A percentile compares a stretch with the other conserved stretches of the same genome.
phyloP scores from a whole-genome alignment of 768 basidiomycete genomes.

The Tricholoma sp. region DNA sequence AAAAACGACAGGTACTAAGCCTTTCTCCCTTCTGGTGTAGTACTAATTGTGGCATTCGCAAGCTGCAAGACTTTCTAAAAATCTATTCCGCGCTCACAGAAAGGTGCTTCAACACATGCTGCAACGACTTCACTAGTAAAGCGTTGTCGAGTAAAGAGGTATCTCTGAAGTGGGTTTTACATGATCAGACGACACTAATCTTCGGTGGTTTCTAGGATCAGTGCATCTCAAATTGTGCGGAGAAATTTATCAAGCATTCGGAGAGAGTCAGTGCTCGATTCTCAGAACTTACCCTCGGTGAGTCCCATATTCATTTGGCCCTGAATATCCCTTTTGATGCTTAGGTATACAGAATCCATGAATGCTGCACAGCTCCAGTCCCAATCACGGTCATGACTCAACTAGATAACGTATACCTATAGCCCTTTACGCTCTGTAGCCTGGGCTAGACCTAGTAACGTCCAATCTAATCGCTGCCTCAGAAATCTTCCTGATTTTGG shows the following conservation, averaged over 20 bases:
- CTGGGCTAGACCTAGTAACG: background rate
- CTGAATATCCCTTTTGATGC: background rate
- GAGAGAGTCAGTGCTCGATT: slow-evolving; percentile 90
- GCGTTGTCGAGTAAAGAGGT: slow-evolving; percentile 93
- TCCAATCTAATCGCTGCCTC: background rate
- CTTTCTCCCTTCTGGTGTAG: background rate
- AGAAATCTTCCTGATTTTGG: background rate
- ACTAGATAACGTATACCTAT: background rate
- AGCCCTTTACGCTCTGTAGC: background rate
- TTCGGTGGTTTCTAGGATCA: slow-evolving; percentile 52
- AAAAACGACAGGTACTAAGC: slow-evolving; percentile 84
- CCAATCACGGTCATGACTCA: slow-evolving; percentile 26
- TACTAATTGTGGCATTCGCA: slow-evolving; percentile 5
- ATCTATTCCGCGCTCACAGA: slow-evolving; percentile 95
- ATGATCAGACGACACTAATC: background rate
- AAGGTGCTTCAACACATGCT: slow-evolving; percentile 92
- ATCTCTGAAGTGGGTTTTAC: background rate
- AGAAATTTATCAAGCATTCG: slow-evolving; percentile 97
- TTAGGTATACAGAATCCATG: slow-evolving; percentile 31
- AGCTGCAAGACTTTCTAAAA: slow-evolving; percentile 99
- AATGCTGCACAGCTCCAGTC: slow-evolving; percentile 33
- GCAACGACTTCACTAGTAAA: slow-evolving; percentile 96
- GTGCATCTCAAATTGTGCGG: slow-evolving; percentile 90
- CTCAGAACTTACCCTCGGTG: slow-evolving; percentile 89
- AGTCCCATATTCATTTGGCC: slow-evolving; percentile 21